phyloP scores from a whole-genome alignment of 345 rosid genomes.

The Populus davidiana region DNA sequence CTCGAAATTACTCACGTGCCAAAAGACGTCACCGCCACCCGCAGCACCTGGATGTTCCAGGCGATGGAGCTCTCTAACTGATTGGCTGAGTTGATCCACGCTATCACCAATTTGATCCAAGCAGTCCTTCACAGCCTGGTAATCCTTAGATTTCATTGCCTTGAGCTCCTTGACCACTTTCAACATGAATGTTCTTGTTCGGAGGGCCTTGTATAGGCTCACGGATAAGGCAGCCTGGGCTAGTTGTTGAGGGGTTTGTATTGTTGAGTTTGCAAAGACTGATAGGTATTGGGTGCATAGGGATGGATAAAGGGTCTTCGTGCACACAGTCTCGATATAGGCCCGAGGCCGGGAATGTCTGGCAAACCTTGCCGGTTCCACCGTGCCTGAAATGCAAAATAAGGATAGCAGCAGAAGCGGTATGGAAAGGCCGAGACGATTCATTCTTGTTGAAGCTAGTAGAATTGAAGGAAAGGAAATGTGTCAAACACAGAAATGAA shows the following conservation, averaged over 20 bases:
- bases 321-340: conserved; percentile 52
- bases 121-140: conserved; percentile 57
- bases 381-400: conserved; percentile 10
- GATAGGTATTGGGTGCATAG: conserved; percentile 57
- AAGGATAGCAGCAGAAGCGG: conserved; percentile 6
- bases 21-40: conserved; percentile 28
- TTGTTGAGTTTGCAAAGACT: conserved; percentile 30
- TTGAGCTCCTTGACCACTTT: conserved; percentile 41
- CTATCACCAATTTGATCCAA: conserved; percentile 50
- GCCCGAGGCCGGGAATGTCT: conserved; percentile 13
- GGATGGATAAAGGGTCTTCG: conserved; percentile 47
- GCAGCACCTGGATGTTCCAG: conserved; percentile 15
- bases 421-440: conserved; percentile 7
- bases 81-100: conserved; percentile 52
- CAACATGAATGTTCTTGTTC: conserved; percentile 49
- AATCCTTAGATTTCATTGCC: conserved; percentile 37
- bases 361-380: conserved; percentile 12
- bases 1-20: conserved; percentile 61
- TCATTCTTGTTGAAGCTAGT: conserved; percentile 23
- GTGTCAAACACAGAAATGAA: background rate
- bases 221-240: conserved; percentile 59
- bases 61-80: conserved; percentile 56
- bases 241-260: conserved; percentile 50
- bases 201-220: conserved; percentile 53
- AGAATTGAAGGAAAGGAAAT: background rate